Base-by-base conservation (phyloP, 2,329 filamentous ascomycete species). In the Neonectria ditissima region DNA sequence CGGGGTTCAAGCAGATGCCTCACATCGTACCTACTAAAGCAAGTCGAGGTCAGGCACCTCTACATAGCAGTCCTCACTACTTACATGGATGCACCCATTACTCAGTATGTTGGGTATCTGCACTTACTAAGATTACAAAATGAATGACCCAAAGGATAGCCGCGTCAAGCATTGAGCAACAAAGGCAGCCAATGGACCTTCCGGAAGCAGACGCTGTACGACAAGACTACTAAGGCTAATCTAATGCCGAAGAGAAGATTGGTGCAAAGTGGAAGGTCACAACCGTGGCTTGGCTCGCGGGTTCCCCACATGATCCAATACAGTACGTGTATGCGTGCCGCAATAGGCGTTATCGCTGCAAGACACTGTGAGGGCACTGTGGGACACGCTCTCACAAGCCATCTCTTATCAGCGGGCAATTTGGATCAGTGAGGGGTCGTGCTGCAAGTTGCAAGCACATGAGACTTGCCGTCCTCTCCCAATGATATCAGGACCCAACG, bases 401-500 rank as follows among this genome's bases (percentile, higher is more conserved):
- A 34, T 16, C 7, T 20, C 55, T 57, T 57, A 57, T 57, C 55
- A 41, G 45, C 55, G 26, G 26, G 34, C 18, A 22, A 50, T 43
- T 50, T 37, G 14, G 50, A 41, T 26, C 32, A 30, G 16, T 53
- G 53, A 55, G 53, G 53, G 53, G 53, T 55, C 52, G 26, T 32
- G 24, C 30, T 56, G 54, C 54, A 56, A 32, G 26, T 39, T 39
- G n/a, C 30, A 20, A 32, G 39, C 53, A 57, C 45, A 30, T 30
- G 45, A 32, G 55, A 50, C 43, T 47, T 57, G 44, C 45, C 45
- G 54, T 56, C 30, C n/a, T n/a, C n/a, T n/a, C n/a, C 54, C 54
- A 56, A 56, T 56, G 54, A 56, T 28, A 45, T 34, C 22, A 20
- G 9, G n/a, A 50, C 16, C 22, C 20, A 14, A 24, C 41, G 41